phyloP scores from a whole-genome alignment of 2,329 filamentous ascomycete genomes.

The Truncatella angustata region DNA sequence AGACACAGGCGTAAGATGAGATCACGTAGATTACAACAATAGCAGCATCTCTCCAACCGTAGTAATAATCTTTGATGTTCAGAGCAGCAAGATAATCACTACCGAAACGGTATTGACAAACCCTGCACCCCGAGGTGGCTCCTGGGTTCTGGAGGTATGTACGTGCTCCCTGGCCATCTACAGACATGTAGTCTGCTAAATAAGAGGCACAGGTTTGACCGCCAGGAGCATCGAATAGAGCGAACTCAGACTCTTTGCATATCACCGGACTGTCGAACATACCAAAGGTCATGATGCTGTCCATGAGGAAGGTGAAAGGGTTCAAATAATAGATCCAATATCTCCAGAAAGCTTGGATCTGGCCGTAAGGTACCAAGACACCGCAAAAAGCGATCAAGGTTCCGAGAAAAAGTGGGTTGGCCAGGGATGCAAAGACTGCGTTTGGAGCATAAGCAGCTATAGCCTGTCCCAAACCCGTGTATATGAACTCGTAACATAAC shows the following conservation, averaged over 20 bases:
- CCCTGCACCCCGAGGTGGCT: slow-evolving; percentile 36
- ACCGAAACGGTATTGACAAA: slow-evolving; percentile 6
- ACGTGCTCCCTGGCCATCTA: slow-evolving; percentile 44
- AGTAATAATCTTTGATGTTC: slow-evolving; percentile 3
- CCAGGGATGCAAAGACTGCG: slow-evolving; percentile 56
- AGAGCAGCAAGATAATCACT: slow-evolving; percentile 2
- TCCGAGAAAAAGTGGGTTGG: slow-evolving; percentile 55
- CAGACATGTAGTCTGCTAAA: slow-evolving; percentile 48
- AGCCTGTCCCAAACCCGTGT: slow-evolving; percentile 60
- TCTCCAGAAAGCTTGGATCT: slow-evolving; percentile 65
- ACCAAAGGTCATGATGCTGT: slow-evolving; percentile 51
- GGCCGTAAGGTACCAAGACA: slow-evolving; percentile 65
- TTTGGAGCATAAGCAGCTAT: slow-evolving; percentile 63
- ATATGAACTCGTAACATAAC: slow-evolving; percentile 59
- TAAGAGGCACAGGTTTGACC: slow-evolving; percentile 58
- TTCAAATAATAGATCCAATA: slow-evolving; percentile 60
- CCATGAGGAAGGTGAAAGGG: slow-evolving; percentile 57
- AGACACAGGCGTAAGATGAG: slow-evolving; percentile 6
- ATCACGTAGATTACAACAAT: slow-evolving; percentile 5
- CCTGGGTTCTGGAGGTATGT: slow-evolving; percentile 62
- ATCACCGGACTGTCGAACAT: slow-evolving; percentile 44
- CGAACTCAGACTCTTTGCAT: slow-evolving; percentile 49
- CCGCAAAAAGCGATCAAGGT: slow-evolving; percentile 70
- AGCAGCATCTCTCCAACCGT: slow-evolving; percentile 7
- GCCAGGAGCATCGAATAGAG: slow-evolving; percentile 47